Evolutionary conservation across 495 filamentous ascomycete species (phyloP).

Genomic region (Annulohypoxylon stygium): DNA sequence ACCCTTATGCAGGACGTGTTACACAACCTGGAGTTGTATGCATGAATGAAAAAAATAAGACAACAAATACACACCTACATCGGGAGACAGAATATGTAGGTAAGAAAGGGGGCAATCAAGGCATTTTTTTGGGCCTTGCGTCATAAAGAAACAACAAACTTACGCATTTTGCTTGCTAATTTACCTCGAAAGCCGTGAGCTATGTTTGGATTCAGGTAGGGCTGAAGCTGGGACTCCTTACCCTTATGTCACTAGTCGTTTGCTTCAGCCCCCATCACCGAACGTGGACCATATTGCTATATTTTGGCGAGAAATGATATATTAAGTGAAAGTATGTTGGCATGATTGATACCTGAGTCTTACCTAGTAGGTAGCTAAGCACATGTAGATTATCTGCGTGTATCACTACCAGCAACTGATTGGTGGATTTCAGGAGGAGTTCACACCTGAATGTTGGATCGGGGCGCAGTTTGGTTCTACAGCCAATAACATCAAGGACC

Average conservation of each 20-base stretch:
- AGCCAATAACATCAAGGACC: constrained; percentile 22
- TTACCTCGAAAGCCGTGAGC: not conserved
- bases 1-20: constrained; percentile 16
- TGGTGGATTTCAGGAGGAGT: constrained; percentile 20
- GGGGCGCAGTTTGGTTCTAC: constrained; percentile 7
- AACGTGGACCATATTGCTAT: constrained; percentile 29
- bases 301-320: constrained; percentile 8
- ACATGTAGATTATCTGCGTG: constrained; percentile 23
- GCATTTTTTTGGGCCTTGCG: not conserved
- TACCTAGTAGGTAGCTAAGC: not conserved
- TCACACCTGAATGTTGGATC: constrained; percentile 16
- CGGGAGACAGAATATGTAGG: constrained; percentile 7
- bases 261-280: constrained; percentile 45
- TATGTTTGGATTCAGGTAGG: constrained; percentile 18
- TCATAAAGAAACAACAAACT: constrained; percentile 7
- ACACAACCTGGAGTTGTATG: constrained; percentile 19
- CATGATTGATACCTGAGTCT: not conserved
- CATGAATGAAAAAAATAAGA: constrained; percentile 19
- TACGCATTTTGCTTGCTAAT: constrained; percentile 11
- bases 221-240: constrained; percentile 27
- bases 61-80: constrained; percentile 4
- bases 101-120: constrained; percentile 25
- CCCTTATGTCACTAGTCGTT: not conserved
- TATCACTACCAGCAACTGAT: constrained; percentile 20
- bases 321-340: not conserved